Evolutionary conservation across 2,329 filamentous ascomycete species (phyloP), one percentile per base, ranked within the genome.

Genomic region (Phoma herbarum): DNA sequence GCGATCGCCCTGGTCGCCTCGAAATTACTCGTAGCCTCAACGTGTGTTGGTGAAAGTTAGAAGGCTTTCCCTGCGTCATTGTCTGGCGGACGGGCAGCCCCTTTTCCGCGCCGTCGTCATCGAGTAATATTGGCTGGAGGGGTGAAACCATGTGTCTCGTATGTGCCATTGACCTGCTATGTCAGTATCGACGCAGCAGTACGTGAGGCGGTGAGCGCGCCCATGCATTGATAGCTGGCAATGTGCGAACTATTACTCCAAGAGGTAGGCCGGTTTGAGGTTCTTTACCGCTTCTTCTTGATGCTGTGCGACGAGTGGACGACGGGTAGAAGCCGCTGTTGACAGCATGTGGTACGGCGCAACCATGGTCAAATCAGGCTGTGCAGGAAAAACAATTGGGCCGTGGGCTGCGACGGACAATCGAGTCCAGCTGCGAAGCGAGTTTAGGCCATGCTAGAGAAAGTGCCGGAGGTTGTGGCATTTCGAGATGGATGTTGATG

Each of bases 201-300:
- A 54, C 50, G 54, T 67, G 64, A 67, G 68, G 69, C 68, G 66
- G 67, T 70, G 68, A 72, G 69, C 59, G 59, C 43, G 54, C 48
- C 57, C 60, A 60, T 67, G 67, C 67, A 62, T 64, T 62, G 56
- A 62, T 57, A 61, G 61, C 54, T 65, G 56, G 62, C 62, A 59
- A 51, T 45, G 52, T 62, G 57, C 51, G 61, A 63, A 69, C 66
- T 71, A 73, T 63, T 56, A 57, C 71, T 68, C 47, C 63, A 69
- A 70, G 48, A 68, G 70, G 70, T 61, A 72, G 67, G 62, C 62
- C 52, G 53, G 59, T 61, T 52, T 59, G 63, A 63, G 64, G 37
- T 33, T 47, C 58, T 59, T 71, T 76, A 76, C 74, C 74, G 74
- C 74, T 71, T 67, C 72, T 76, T 75, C 61, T 59, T 26, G 43